A percentile compares a stretch with the other conserved stretches of the same genome.
phyloP scores from a whole-genome alignment of 441 rosid genomes.

The Hura crepitans region DNA sequence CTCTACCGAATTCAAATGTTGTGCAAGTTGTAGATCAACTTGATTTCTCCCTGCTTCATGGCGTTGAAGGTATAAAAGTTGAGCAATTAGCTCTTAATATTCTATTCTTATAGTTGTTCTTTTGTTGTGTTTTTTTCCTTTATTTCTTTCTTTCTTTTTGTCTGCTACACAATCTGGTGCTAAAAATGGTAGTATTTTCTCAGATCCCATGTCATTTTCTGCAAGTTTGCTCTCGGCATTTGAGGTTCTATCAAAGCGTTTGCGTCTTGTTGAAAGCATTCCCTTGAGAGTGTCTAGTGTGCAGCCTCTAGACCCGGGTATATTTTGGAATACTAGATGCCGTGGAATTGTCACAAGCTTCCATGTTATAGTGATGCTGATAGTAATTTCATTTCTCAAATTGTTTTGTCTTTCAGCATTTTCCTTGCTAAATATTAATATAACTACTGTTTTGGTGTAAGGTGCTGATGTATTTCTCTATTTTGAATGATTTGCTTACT shows the following conservation, averaged over 20 bases:
- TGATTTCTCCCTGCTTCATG: constrained; percentile 72
- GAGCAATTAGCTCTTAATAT: constrained; percentile 16
- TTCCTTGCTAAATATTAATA: constrained; percentile 4
- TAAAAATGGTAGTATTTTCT: constrained; percentile 20
- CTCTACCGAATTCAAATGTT: constrained; percentile 47
- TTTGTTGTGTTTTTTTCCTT: background rate
- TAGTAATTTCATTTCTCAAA: background rate
- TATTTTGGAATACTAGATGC: background rate
- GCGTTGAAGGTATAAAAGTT: constrained; percentile 50
- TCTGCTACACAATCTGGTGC: background rate
- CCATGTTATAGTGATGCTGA: background rate
- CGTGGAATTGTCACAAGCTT: background rate
- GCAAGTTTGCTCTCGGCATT: constrained; percentile 53
- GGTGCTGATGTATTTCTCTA: background rate
- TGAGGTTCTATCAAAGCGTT: constrained; percentile 67
- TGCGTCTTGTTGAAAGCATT: constrained; percentile 64
- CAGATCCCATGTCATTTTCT: constrained; percentile 70
- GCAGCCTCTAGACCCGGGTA: constrained; percentile 87
- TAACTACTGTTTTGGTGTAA: background rate
- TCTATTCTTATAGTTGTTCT: background rate
- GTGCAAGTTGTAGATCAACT: constrained; percentile 78
- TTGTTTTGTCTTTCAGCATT: background rate
- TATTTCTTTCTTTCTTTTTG: background rate
- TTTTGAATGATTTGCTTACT: background rate
- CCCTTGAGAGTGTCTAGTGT: constrained; percentile 80